Percentiles rank a stretch among this genome's conserved stretches.
Conservation (phyloP, 306 rosid species). For the Benincasa hispida region DNA sequence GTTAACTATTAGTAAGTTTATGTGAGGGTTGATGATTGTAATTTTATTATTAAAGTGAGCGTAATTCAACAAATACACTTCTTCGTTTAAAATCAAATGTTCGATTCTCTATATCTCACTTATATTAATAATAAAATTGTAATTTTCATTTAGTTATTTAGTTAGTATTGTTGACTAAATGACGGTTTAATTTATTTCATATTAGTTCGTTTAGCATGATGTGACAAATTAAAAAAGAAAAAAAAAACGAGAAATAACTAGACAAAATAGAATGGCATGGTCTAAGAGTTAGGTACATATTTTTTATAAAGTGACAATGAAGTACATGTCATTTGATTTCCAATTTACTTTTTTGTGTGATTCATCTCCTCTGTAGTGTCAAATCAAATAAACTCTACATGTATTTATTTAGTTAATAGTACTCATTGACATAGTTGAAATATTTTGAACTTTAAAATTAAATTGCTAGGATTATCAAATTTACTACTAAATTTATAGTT, state of each 20-base stretch:
- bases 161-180: not conserved
- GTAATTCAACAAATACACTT: no score
- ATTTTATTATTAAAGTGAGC: no score
- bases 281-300: not conserved
- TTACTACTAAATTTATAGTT: not conserved
- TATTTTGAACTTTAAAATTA: no score
- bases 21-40: not conserved
- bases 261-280: not conserved
- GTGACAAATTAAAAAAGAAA: not conserved
- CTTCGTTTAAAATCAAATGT: no score
- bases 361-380: not conserved
- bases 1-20: not conserved
- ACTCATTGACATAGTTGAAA: not conserved
- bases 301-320: not conserved
- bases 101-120: no score
- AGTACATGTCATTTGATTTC: not conserved
- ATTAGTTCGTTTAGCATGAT: not conserved
- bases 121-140: no score
- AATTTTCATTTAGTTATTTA: no score
- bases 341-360: not conserved
- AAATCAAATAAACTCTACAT: not conserved
- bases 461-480: not conserved
- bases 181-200: not conserved
- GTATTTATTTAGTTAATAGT: not conserved
- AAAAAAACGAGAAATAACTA: not conserved